These are phyloP conservation scores for Hirsutella minnesotensis DNA, from an alignment of 2,329 filamentous ascomycete species.

Conservation along the genomic window DNA sequence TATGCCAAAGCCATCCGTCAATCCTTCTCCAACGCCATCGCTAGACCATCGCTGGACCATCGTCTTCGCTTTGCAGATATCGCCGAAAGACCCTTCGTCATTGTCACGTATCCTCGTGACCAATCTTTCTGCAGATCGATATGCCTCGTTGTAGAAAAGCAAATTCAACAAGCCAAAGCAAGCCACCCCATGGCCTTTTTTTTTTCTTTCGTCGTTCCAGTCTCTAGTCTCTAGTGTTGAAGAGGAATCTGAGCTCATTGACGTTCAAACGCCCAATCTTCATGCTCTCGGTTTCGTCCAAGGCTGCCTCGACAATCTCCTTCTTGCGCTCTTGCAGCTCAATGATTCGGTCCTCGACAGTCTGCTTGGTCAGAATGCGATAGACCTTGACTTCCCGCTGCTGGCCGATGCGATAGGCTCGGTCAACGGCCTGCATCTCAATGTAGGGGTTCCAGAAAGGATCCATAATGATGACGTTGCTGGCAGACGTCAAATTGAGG, in stretches of 20 bases:
- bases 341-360: constrained; percentile 81
- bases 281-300: constrained; percentile 63
- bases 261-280: constrained; percentile 54
- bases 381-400: constrained; percentile 63
- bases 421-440: constrained; percentile 84
- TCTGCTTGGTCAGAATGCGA: constrained; percentile 62
- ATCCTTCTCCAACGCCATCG: too few species aligned
- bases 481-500: constrained; percentile 73
- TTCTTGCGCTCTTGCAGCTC: constrained; percentile 69
- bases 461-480: constrained; percentile 80
- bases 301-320: constrained; percentile 61
- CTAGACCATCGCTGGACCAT: too few species aligned
- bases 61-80: too few species aligned
- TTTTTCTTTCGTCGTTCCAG: too few species aligned
- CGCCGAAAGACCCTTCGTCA: too few species aligned
- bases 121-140: too few species aligned
- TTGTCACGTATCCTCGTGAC: too few species aligned
- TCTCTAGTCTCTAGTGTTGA: constrained; percentile 23
- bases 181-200: too few species aligned
- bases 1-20: too few species aligned
- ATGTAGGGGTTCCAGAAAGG: constrained; percentile 93
- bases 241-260: constrained; percentile 59
- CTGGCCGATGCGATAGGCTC: constrained; percentile 82
- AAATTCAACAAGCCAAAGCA: too few species aligned
- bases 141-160: too few species aligned